Conservation (phyloP, 1,284 basidiomycete genomes). For the Omphalotus olearius region DNA sequence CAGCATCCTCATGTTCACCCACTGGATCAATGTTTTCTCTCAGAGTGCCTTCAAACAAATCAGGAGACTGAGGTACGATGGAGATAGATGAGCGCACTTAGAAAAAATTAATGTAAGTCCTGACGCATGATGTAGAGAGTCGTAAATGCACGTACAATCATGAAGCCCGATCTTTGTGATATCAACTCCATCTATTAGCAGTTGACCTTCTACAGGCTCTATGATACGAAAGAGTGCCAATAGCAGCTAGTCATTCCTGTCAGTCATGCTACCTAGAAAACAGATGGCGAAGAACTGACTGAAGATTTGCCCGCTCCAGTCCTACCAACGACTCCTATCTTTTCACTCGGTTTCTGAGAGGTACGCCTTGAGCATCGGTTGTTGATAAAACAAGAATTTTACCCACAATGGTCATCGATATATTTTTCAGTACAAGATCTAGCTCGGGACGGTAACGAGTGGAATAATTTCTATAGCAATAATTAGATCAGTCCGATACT, state of each 20-base stretch:
- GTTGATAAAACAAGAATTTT: slow-evolving; percentile 18
- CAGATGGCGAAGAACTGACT: slow-evolving; percentile 36
- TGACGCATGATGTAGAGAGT: not conserved
- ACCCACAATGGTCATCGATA: slow-evolving; percentile 64
- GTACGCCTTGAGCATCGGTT: not conserved
- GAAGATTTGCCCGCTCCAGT: slow-evolving; percentile 94
- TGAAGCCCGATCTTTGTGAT: slow-evolving; percentile 81
- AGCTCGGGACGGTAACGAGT: slow-evolving; percentile 83
- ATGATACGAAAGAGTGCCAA: slow-evolving; percentile 78
- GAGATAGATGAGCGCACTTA: slow-evolving; percentile 72
- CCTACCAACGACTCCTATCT: slow-evolving; percentile 82
- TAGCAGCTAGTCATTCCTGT: slow-evolving; percentile 38
- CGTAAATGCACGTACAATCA: slow-evolving; percentile 48
- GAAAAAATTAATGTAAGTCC: slow-evolving; percentile 5
- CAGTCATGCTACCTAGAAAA: not conserved
- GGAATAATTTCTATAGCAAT: slow-evolving; percentile 56
- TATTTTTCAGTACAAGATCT: slow-evolving; percentile 72
- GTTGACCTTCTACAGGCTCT: slow-evolving; percentile 76
- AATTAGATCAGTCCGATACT: not conserved
- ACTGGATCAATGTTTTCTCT: slow-evolving; percentile 84
- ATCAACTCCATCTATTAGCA: slow-evolving; percentile 82
- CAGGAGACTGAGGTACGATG: slow-evolving; percentile 84
- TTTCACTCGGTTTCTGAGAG: slow-evolving; percentile 65
- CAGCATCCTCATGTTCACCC: slow-evolving; percentile 65
- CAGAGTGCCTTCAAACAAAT: slow-evolving; percentile 84